Conservation (phyloP, 2,329 filamentous ascomycete species). For the Alternaria alternata region DNA sequence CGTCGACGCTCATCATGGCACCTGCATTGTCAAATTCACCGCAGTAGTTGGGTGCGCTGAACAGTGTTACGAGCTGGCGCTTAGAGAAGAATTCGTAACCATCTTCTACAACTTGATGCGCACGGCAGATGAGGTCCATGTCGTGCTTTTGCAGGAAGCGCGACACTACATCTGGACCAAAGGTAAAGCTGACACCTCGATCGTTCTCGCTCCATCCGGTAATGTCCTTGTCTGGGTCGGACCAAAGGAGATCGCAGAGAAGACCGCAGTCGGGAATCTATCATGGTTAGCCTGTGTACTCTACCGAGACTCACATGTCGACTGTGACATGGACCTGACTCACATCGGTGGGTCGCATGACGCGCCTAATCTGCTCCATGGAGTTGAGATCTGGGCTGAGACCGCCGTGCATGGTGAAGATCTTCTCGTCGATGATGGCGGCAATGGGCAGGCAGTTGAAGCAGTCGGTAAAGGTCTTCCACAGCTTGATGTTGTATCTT, state of each 20-base stretch:
- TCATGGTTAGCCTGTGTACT: constrained; percentile 49
- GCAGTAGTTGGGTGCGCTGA: constrained; percentile 98
- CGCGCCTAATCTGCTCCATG: constrained; percentile 99
- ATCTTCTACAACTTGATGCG: constrained; percentile 98
- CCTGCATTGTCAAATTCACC: constrained; percentile 99
- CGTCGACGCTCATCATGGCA: constrained; percentile 99
- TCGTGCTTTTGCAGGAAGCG: constrained; percentile 98
- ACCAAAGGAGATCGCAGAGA: constrained; percentile 97
- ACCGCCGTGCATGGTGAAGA: constrained; percentile 99
- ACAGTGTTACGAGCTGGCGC: constrained; percentile 94
- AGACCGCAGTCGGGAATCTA: constrained; percentile 98
- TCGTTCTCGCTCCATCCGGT: constrained; percentile 99
- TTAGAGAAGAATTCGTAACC: constrained; percentile 99
- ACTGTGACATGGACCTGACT: constrained; percentile 53
- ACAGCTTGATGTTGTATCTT: constrained; percentile 98
- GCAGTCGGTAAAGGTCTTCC: constrained; percentile 99
- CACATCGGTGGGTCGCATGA: constrained; percentile 99
- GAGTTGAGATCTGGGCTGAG: constrained; percentile 97
- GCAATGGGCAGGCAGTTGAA: constrained; percentile 99
- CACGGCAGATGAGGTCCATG: constrained; percentile 99
- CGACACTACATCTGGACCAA: constrained; percentile 95
- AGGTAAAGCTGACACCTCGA: constrained; percentile 97
- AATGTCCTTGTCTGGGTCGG: constrained; percentile 98
- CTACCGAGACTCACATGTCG: constrained; percentile 32
- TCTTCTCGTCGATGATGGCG: constrained; percentile 99